A percentile compares a stretch with the other conserved stretches of the same genome.
These are phyloP conservation scores for Neoscytalidium dimidiatum DNA, from an alignment of 2,329 filamentous ascomycete genomes.

Conservation along the genomic window DNA sequence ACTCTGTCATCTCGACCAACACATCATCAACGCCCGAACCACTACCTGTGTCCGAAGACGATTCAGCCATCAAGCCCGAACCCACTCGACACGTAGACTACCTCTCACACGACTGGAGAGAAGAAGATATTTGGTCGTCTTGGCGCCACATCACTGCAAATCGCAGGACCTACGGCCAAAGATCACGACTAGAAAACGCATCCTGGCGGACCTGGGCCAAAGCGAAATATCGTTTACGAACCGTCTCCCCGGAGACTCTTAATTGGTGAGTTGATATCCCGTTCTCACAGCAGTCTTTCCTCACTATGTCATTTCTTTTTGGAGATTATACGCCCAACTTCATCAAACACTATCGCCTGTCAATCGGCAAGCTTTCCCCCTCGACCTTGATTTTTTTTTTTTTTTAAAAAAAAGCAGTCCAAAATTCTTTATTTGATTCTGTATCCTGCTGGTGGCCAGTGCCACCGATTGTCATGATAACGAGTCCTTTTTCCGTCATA, in stretches of 20 bases:
- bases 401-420: neutral
- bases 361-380: no score
- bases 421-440: conserved; percentile 22
- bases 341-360: no score
- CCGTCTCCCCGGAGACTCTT: conserved; percentile 84
- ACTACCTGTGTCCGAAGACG: conserved; percentile 66
- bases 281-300: neutral
- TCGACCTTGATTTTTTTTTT: no score
- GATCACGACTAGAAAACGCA: conserved; percentile 85
- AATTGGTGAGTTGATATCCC: conserved; percentile 71
- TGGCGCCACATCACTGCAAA: conserved; percentile 91
- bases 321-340: no score
- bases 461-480: no score
- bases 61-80: conserved; percentile 71
- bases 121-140: conserved; percentile 96
- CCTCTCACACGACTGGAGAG: conserved; percentile 86
- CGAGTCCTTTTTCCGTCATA: no score
- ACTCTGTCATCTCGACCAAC: conserved; percentile 45
- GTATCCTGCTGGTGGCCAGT: no score
- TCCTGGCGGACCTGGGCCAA: conserved; percentile 98
- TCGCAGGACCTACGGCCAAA: conserved; percentile 76
- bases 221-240: conserved; percentile 81
- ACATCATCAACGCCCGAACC: conserved; percentile 58
- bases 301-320: no score
- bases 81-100: conserved; percentile 94